phyloP scores from a whole-genome alignment of 2,329 filamentous ascomycete species.

The Neopestalotiopsis clavispora region DNA sequence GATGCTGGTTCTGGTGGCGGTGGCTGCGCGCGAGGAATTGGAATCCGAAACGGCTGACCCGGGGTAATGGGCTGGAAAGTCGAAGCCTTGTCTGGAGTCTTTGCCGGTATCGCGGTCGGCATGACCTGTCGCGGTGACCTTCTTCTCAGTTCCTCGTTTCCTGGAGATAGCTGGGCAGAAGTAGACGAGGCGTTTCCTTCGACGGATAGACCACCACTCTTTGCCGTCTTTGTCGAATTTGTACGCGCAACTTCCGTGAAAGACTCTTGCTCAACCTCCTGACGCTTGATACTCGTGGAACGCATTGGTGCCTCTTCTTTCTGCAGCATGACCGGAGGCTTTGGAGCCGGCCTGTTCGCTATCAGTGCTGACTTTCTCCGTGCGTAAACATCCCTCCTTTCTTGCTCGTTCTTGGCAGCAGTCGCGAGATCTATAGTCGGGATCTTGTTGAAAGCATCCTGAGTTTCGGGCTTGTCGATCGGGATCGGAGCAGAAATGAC shows the following conservation, averaged over 20 bases:
- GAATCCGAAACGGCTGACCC: slow-evolving; percentile 36
- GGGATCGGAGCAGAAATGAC: slow-evolving; percentile 57
- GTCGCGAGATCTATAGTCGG: slow-evolving; percentile 54
- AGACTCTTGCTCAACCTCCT: slow-evolving; percentile 38
- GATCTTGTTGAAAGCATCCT: slow-evolving; percentile 33
- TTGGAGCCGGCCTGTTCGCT: slow-evolving; percentile 41
- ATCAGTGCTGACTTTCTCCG: slow-evolving; percentile 37
- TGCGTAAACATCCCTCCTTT: slow-evolving; percentile 42
- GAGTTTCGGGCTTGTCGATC: slow-evolving; percentile 27
- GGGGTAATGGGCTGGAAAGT: slow-evolving; percentile 32
- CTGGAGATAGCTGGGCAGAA: slow-evolving; percentile 56
- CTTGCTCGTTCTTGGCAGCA: slow-evolving; percentile 51
- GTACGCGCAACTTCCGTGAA: slow-evolving; percentile 27
- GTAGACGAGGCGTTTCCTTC: slow-evolving; percentile 46
- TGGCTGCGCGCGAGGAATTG: slow-evolving; percentile 37
- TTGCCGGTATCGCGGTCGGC: slow-evolving; percentile 18
- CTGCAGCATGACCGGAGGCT: slow-evolving; percentile 38
- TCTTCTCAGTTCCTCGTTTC: slow-evolving; percentile 53
- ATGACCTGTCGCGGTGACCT: slow-evolving; percentile 52
- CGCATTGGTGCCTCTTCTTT: slow-evolving; percentile 39
- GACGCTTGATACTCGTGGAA: slow-evolving; percentile 42
- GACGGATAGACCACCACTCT: slow-evolving; percentile 33
- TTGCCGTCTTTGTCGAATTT: slow-evolving; percentile 30
- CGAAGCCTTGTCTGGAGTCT: slow-evolving; percentile 25
- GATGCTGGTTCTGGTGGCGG: slow-evolving; percentile 36